Percentiles rank a stretch among this genome's conserved stretches.
These are phyloP conservation scores for Apophysomyces ossiformis DNA, from an alignment of 371 early-diverging fungal species.

Conservation along the genomic window DNA sequence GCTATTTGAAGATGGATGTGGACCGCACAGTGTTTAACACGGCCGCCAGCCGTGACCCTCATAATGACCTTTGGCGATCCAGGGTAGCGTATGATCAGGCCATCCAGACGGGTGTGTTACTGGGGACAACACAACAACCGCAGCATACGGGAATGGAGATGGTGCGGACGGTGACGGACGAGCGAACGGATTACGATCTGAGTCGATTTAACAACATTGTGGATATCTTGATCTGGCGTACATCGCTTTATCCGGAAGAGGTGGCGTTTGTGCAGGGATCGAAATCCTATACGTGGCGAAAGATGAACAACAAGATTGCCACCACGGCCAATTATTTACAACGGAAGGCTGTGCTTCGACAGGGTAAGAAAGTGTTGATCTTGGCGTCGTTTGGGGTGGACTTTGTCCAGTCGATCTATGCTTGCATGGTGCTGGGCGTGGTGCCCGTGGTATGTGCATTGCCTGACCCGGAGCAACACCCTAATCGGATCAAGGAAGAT, in stretches of 20 bases:
- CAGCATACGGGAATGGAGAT: constrained; percentile 81
- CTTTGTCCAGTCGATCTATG: constrained; percentile 76
- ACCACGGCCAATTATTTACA: constrained; percentile 66
- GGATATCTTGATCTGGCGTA: constrained; percentile 76
- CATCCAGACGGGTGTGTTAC: constrained; percentile 26
- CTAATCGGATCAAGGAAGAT: constrained; percentile 70
- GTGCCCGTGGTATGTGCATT: constrained; percentile 75
- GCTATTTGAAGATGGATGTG: constrained; percentile 56
- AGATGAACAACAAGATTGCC: constrained; percentile 72
- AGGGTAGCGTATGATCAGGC: constrained; percentile 40
- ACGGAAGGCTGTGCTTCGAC: constrained; percentile 52
- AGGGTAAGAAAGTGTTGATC: constrained; percentile 68
- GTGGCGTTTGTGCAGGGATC: constrained; percentile 65
- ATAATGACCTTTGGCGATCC: constrained; percentile 53
- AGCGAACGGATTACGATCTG: constrained; percentile 72
- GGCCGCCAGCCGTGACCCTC: constrained; percentile 45
- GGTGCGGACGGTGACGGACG: constrained; percentile 65
- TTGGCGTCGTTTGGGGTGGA: constrained; percentile 77
- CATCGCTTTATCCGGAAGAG: constrained; percentile 68
- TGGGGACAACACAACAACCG: constrained; percentile 48
- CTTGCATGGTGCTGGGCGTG: constrained; percentile 79
- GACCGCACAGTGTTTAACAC: constrained; percentile 60
- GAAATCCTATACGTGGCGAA: constrained; percentile 70
- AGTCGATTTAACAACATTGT: constrained; percentile 65
- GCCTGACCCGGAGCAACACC: constrained; percentile 60